Base-by-base conservation (phyloP, 345 rosid species). In the Hypericum perforatum region DNA sequence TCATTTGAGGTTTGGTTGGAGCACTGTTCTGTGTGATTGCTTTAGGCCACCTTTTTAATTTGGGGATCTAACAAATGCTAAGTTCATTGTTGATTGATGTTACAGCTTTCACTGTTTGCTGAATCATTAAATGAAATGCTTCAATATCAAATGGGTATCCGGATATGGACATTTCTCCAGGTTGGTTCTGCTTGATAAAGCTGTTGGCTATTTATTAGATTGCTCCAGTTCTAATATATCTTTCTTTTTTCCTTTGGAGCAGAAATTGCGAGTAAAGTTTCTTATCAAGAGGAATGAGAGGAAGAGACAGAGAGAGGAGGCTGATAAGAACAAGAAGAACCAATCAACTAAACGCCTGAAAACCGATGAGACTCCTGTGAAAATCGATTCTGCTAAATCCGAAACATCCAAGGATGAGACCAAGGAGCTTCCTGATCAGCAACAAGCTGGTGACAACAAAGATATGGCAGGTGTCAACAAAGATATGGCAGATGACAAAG, bases 101-200 rank as follows among this genome's bases (percentile, higher is more conserved):
- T 73, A 77, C 82, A 91, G 98, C 74, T 92, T 57, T 85, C 98
- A 12, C 63, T 92, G 74, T 94, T 94, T 80, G 95, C 94, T 4
- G 97, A 94, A 72, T 65, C 88, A 8, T 70, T 94, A 15, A 80
- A 76, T 69, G 99, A 94, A 76, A 84, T 84, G 97, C 87, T 94
- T 55, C 95, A 94, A 69, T 73, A 82, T 74, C 89, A 89, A 79
- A 94, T 89, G 95, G 95, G 97, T 53, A 80, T 74, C 60, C 82
- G 87, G 41, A 69, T 94, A 52, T 74, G 82, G 45, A 58, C 72
- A 41, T 94, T 89, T 80, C 87, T 94, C 58, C 81, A 78, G 97
- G 97, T 84, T 70, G 39, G 76, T 74, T 65, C 43, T 37, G 59
- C 43, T 37, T 51, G 57, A 12, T 45, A 22, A 41, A 43, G 16